Base-by-base conservation (phyloP, 768 basidiomycete genomes). In the Ramaria rubella region DNA sequence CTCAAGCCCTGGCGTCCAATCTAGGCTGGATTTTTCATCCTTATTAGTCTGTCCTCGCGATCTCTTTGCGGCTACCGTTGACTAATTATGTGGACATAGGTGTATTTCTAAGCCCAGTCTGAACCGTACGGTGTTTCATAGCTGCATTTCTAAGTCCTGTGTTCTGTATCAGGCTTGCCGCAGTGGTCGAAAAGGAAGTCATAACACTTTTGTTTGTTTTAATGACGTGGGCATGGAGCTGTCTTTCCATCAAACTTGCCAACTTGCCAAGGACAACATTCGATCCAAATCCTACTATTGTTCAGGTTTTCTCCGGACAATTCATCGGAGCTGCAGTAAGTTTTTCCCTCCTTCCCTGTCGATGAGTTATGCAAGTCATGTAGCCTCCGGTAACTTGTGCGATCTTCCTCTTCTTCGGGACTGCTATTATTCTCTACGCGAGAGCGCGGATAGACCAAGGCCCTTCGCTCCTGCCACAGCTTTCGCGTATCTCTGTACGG, bases 111-210 rank as follows among this genome's bases (percentile, higher is more conserved):
- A 84, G 83, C 3, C 83, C 87, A 1, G 86, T 87, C 0, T 21
- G 86, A 86, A 53, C 83, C 85, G 1, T 86, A 88, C 62, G 70
- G 85, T n/a, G 72, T 77, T 19, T 73, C 0, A 80, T 82, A n/a
- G 1, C 19, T 73, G 8, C 73, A 75, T 24, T 88, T 78, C 85
- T 85, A 60, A 65, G 77, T 34, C 42, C 11, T 29, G 17, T 29
- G 19, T 19, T 17, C 21, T 14, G 44, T 0, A 4, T n/a, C 21
- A 51, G 49, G 12, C 19, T 51, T n/a, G 17, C 49, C 31, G 49
- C 30, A 33, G 49, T 51, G 17, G 1, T 51, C 14, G 49, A 51
- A 23, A 51, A 51, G 31, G 49, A 51, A 30, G 24, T 14, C 2
- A 31, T 51, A 12, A 51, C 29, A 2, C 17, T 51, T 12, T 15